These are phyloP conservation scores for Botryotinia convoluta DNA, from an alignment of 2,329 filamentous ascomycete genomes.

Conservation along the genomic window DNA sequence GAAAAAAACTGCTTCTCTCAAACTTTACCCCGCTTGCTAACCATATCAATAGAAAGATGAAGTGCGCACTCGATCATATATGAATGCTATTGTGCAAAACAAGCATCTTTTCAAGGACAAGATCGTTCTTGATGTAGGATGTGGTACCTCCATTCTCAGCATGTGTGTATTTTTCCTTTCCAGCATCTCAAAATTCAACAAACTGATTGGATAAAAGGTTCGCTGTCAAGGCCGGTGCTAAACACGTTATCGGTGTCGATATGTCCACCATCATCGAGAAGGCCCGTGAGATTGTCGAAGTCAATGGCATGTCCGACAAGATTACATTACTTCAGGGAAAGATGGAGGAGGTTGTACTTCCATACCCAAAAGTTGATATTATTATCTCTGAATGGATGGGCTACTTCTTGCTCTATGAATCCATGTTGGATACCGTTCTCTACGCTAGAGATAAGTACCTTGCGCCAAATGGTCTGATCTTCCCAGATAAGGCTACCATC, in stretches of 20 bases:
- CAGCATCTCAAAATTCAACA: not conserved
- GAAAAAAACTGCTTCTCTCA: conserved; percentile 13
- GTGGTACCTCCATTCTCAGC: conserved; percentile 95
- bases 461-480: conserved; percentile 82
- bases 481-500: conserved; percentile 98
- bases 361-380: conserved; percentile 95
- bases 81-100: conserved; percentile 97
- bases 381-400: conserved; percentile 99
- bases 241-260: conserved; percentile 97
- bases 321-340: conserved; percentile 98
- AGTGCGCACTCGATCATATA: conserved; percentile 93
- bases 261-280: conserved; percentile 99
- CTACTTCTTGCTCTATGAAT: conserved; percentile 98
- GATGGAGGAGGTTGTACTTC: conserved; percentile 97
- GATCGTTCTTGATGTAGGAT: conserved; percentile 94
- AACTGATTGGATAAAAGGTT: conserved; percentile 61
- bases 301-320: conserved; percentile 90
- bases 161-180: conserved; percentile 64
- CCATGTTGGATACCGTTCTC: conserved; percentile 97
- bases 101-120: conserved; percentile 90
- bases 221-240: conserved; percentile 90
- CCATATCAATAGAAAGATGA: conserved; percentile 78
- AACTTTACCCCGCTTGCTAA: conserved; percentile 17
- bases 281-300: conserved; percentile 88
- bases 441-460: conserved; percentile 95